These are phyloP conservation scores for Tolypocladium paradoxum DNA, from an alignment of 2,329 filamentous ascomycete genomes.

Conservation along the genomic window DNA sequence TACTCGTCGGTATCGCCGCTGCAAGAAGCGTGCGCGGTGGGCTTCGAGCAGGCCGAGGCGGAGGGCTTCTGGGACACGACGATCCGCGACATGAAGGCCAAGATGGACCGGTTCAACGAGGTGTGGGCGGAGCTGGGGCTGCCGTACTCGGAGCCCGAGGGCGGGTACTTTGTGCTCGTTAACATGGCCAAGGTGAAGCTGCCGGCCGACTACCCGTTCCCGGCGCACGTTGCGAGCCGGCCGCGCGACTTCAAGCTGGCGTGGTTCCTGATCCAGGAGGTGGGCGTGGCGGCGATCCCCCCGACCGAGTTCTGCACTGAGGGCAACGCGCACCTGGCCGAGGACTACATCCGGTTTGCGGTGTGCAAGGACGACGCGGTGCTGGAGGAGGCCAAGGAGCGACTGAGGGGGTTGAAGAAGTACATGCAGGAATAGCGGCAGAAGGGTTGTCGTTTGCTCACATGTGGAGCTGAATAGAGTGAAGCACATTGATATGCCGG, in stretches of 20 bases:
- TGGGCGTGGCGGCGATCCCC: constrained; percentile 91
- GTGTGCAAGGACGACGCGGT: constrained; percentile 93
- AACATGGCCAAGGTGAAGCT: constrained; percentile 85
- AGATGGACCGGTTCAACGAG: constrained; percentile 78
- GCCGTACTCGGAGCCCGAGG: constrained; percentile 85
- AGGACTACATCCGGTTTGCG: constrained; percentile 90
- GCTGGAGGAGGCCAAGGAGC: constrained; percentile 66
- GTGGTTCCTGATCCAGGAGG: constrained; percentile 95
- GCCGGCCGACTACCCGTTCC: constrained; percentile 78
- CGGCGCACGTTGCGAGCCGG: constrained; percentile 72
- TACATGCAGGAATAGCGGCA: constrained; percentile 38
- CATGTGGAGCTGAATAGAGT: too few species aligned
- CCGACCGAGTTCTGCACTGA: constrained; percentile 96
- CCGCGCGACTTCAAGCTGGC: constrained; percentile 89
- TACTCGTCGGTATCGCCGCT: constrained; percentile 88
- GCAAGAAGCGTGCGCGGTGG: constrained; percentile 88
- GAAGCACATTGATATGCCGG: neutral
- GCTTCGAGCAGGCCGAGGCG: constrained; percentile 80
- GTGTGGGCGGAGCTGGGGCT: constrained; percentile 66
- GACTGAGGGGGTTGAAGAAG: constrained; percentile 61
- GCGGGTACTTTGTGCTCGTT: constrained; percentile 93
- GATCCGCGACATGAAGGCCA: constrained; percentile 77
- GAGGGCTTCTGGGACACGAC: constrained; percentile 81
- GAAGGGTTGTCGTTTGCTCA: too few species aligned
- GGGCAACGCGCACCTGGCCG: constrained; percentile 68